Conservation (phyloP, 495 filamentous ascomycete genomes). For the Niebla homalea region DNA sequence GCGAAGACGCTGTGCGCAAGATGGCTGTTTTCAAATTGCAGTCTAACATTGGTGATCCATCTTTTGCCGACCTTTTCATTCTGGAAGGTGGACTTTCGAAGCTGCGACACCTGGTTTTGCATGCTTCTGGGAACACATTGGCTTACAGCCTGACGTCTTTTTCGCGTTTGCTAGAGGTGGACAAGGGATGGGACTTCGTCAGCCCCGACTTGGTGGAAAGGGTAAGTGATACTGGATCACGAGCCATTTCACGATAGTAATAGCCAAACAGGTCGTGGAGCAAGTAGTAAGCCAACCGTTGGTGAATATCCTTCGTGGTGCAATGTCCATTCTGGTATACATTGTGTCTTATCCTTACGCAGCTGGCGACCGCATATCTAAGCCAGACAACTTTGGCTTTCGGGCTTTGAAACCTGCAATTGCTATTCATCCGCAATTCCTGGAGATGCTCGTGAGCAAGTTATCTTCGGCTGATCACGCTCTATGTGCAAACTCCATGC, state of each 20-base stretch:
- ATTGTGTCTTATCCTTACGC: slow-evolving; percentile 74
- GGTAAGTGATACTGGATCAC: slow-evolving; percentile 28
- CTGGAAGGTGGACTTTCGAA: slow-evolving; percentile 70
- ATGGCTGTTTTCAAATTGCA: slow-evolving; percentile 99
- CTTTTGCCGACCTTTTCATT: slow-evolving; percentile 94
- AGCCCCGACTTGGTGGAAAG: slow-evolving; percentile 54
- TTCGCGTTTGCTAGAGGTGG: slow-evolving; percentile 75
- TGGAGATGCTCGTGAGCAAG: slow-evolving; percentile 82
- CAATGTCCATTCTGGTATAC: slow-evolving; percentile 89
- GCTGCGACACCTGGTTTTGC: slow-evolving; percentile 68
- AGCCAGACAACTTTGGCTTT: slow-evolving; percentile 60
- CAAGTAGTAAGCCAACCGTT: slow-evolving; percentile 90
- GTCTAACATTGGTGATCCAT: slow-evolving; percentile 82
- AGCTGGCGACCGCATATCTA: slow-evolving; percentile 23
- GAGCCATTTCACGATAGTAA: neutral
- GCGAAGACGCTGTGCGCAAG: slow-evolving; percentile 88
- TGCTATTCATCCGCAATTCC: slow-evolving; percentile 77
- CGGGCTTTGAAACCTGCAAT: slow-evolving; percentile 86
- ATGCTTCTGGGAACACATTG: slow-evolving; percentile 80
- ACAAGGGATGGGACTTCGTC: slow-evolving; percentile 89
- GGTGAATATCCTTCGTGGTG: slow-evolving; percentile 91
- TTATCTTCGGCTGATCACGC: slow-evolving; percentile 90
- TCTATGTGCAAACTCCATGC: slow-evolving; percentile 86
- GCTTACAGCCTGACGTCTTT: slow-evolving; percentile 88
- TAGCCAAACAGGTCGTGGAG: slow-evolving; percentile 58